A percentile compares a stretch with the other conserved stretches of the same genome.
Conservation (phyloP, 495 filamentous ascomycete species). For the Podospora pseudocomata region DNA sequence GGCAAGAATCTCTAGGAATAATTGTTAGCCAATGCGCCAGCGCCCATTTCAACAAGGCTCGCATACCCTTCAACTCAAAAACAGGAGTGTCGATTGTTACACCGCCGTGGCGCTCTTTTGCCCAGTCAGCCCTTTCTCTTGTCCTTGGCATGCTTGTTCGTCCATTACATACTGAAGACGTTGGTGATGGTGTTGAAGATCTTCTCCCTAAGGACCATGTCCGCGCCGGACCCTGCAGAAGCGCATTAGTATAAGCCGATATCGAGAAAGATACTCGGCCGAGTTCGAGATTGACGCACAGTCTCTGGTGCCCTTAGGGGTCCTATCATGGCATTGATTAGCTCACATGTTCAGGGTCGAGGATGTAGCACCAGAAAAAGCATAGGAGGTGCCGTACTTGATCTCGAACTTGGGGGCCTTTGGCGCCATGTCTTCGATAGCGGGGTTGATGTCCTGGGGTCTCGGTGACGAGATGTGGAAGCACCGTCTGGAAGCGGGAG, state of each 20-base stretch:
- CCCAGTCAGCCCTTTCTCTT: constrained; percentile 7
- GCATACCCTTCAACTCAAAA: constrained; percentile 45
- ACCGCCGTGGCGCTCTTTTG: constrained; percentile 39
- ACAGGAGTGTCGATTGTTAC: constrained; percentile 45
- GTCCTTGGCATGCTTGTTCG: neutral
- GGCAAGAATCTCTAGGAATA: constrained; percentile 56
- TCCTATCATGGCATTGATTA: constrained; percentile 21
- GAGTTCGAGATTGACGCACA: constrained; percentile 29
- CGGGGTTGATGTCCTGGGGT: constrained; percentile 8
- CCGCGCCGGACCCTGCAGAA: constrained; percentile 58
- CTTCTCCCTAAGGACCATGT: constrained; percentile 75
- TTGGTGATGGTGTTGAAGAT: constrained; percentile 79
- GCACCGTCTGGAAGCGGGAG: constrained; percentile 7
- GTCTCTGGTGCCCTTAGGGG: constrained; percentile 47
- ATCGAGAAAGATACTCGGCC: constrained; percentile 10
- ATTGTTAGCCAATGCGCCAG: neutral
- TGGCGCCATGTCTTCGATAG: constrained; percentile 32
- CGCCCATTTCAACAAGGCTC: neutral
- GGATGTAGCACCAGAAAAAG: neutral
- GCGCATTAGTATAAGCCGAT: constrained; percentile 15
- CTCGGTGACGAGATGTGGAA: constrained; percentile 7
- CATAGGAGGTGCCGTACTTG: constrained; percentile 28
- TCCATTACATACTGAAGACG: constrained; percentile 56
- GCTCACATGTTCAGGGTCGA: neutral
- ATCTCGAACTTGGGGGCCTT: constrained; percentile 47